Percentiles rank a stretch among this genome's conserved stretches.
Evolutionary conservation across 2,329 filamentous ascomycete species (phyloP).

Genomic region (Monilinia laxa): DNA sequence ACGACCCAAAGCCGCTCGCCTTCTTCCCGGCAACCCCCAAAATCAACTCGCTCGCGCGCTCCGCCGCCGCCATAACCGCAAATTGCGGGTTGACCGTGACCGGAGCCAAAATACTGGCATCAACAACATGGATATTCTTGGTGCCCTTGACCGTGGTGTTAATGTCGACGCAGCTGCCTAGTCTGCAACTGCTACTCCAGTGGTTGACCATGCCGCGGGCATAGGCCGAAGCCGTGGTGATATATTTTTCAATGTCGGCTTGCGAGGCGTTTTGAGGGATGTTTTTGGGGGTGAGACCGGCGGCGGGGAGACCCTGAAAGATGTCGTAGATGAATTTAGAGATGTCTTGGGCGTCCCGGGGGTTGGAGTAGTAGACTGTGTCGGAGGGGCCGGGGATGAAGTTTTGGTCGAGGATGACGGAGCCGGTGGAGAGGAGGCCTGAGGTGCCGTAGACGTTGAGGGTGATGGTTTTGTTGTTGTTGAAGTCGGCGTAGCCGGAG

Average conservation of each 20-base stretch:
- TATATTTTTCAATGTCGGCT: constrained; percentile 51
- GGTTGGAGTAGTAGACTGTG: constrained; percentile 49
- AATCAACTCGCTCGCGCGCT: constrained; percentile 52
- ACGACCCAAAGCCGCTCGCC: background rate
- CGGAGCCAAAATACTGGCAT: constrained; percentile 51
- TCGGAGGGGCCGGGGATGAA: constrained; percentile 46
- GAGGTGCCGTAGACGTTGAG: constrained; percentile 59
- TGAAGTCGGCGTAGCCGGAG: constrained; percentile 46
- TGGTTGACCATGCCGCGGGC: constrained; percentile 53
- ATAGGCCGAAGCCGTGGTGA: constrained; percentile 50
- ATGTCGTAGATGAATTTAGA: constrained; percentile 52
- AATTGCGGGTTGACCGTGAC: constrained; percentile 56
- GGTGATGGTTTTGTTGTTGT: constrained; percentile 49
- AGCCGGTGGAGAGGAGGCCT: constrained; percentile 50
- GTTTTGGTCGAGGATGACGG: constrained; percentile 47
- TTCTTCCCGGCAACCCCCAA: constrained; percentile 27
- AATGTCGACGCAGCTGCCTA: constrained; percentile 51
- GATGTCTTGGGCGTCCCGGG: constrained; percentile 50
- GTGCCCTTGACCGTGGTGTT: constrained; percentile 50
- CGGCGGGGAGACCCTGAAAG: constrained; percentile 47
- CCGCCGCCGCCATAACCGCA: constrained; percentile 54
- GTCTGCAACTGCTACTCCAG: constrained; percentile 53
- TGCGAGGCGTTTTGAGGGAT: constrained; percentile 47
- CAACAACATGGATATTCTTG: constrained; percentile 52
- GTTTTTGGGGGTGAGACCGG: constrained; percentile 50